Base-by-base conservation (phyloP, 2,329 filamentous ascomycete genomes). In the Pseudogymnoascus pannorum region DNA sequence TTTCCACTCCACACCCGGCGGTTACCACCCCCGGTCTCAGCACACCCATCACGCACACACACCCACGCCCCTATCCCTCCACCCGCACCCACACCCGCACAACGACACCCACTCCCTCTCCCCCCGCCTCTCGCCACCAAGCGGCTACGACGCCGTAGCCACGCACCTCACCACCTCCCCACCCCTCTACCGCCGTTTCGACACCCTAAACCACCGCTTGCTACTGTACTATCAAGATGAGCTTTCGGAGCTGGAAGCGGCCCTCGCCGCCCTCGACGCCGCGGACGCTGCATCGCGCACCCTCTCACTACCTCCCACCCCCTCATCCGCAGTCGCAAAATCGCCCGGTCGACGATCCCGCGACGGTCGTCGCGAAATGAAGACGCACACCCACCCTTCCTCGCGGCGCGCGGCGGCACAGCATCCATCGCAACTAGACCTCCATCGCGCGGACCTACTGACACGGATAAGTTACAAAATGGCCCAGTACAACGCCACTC, bases 201-300 rank as follows among this genome's bases (percentile, higher is more conserved):
- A 90, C 71, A 81, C 84, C 9, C 76, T 96, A 16, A 92, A 94
- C 68, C 91, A 96, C 71, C 86, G 92, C 2, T 76, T 96, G 2
- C 76, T 97, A 2, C 78, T 96, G 0, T 87, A 94, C 64, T 79
- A 96, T 14, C 92, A 96, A 73, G 91, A 96, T 70, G 91, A 96
- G 72, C 83, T 96, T 16, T 79, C 81, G 29, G 88, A 93, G 68
- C 78, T 96, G 36, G 92, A 96, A 73, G 87, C 91, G 68, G 85
- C 92, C 62, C 80, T 97, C 1, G 82, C 84, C 16, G 77, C 79
- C 0, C 74, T 94, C 1, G 92, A 96, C 68, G 75, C 75, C 18
- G 74, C 75, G 1, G 82, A 85, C 66, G 82, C 82, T 0, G 76
- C 80, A 59, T 68, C 71, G 4, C 63, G 71, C 36, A 62, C 66